Percentiles rank a stretch among this genome's conserved stretches.
Conservation (phyloP, 2,329 filamentous ascomycete species). For the Pseudogymnoascus verrucosus region DNA sequence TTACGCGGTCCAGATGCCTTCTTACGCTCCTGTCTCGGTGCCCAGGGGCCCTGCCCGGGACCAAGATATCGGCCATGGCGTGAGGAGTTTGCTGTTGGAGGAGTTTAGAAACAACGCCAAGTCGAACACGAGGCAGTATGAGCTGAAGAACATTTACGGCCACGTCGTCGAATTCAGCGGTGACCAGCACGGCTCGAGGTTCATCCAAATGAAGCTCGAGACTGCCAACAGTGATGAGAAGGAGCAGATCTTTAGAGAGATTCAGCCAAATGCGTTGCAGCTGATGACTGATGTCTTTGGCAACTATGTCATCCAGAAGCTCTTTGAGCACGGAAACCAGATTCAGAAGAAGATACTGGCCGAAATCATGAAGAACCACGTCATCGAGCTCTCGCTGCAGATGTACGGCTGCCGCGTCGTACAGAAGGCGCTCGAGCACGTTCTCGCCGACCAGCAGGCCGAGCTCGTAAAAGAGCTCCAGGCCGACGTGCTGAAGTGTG, state of each 20-base stretch:
- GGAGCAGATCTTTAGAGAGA: conserved; percentile 80
- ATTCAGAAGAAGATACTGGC: conserved; percentile 84
- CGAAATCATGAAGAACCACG: conserved; percentile 77
- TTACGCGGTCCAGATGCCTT: conserved; percentile 25
- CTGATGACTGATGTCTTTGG: conserved; percentile 96
- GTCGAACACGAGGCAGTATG: conserved; percentile 62
- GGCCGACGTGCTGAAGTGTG: conserved; percentile 64
- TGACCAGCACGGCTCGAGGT: conserved; percentile 90
- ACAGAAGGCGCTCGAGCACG: conserved; percentile 88
- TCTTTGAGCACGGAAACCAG: conserved; percentile 94
- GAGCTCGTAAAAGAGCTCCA: conserved; percentile 77
- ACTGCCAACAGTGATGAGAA: conserved; percentile 94
- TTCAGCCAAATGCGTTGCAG: conserved; percentile 73
- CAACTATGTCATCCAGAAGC: conserved; percentile 97
- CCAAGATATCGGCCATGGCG: conserved; percentile 36
- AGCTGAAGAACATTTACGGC: conserved; percentile 81
- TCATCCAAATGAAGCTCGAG: conserved; percentile 89
- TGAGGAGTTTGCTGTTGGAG: conserved; percentile 66
- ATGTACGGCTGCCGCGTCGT: conserved; percentile 95
- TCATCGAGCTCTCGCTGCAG: conserved; percentile 71
- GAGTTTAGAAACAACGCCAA: conserved; percentile 73
- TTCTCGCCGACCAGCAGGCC: conserved; percentile 86
- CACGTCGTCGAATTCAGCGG: conserved; percentile 92
- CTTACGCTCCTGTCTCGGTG: conserved; percentile 19
- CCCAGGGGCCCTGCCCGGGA: conserved; percentile 26